These are phyloP conservation scores for Phialemonium atrogriseum DNA, from an alignment of 2,329 filamentous ascomycete species.

Conservation along the genomic window DNA sequence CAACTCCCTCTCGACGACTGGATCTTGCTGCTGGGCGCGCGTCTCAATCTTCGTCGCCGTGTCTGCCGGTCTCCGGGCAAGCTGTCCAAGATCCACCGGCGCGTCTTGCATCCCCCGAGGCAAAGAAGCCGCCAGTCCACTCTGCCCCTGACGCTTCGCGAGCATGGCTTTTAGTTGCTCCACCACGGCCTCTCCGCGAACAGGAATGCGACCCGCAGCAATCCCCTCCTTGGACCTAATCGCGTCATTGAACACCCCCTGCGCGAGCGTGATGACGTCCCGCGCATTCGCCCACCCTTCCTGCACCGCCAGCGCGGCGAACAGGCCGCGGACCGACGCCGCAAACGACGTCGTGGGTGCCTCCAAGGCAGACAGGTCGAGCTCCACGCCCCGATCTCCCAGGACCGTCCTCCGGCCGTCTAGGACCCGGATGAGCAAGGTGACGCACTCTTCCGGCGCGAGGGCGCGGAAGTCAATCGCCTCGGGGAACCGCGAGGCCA, in stretches of 20 bases:
- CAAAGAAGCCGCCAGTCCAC: background rate
- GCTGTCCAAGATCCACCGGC: no score
- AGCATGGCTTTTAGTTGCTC: constrained; percentile 12
- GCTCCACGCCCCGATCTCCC: constrained; percentile 8
- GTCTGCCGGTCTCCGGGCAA: no score
- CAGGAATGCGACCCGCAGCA: constrained; percentile 6
- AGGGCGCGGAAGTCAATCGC: constrained; percentile 46
- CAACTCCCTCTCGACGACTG: no score
- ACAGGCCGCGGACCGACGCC: constrained; percentile 18
- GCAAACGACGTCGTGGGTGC: constrained; percentile 8
- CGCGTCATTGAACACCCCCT: constrained; percentile 35
- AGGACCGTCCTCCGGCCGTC: constrained; percentile 15
- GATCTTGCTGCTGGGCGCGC: no score
- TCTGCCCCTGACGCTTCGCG: constrained; percentile 12
- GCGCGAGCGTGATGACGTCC: constrained; percentile 49
- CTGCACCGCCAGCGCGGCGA: constrained; percentile 31
- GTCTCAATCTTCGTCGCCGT: no score
- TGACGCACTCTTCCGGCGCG: constrained; percentile 30
- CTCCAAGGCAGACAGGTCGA: constrained; percentile 19
- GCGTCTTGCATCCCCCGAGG: no score
- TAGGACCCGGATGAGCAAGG: constrained; percentile 28
- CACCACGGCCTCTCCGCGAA: constrained; percentile 7
- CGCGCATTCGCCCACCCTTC: constrained; percentile 55
- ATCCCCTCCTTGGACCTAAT: constrained; percentile 19
- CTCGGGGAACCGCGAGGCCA: constrained; percentile 59